Conservation (phyloP, 495 filamentous ascomycete genomes). For the Penicillium ochrochloron region DNA sequence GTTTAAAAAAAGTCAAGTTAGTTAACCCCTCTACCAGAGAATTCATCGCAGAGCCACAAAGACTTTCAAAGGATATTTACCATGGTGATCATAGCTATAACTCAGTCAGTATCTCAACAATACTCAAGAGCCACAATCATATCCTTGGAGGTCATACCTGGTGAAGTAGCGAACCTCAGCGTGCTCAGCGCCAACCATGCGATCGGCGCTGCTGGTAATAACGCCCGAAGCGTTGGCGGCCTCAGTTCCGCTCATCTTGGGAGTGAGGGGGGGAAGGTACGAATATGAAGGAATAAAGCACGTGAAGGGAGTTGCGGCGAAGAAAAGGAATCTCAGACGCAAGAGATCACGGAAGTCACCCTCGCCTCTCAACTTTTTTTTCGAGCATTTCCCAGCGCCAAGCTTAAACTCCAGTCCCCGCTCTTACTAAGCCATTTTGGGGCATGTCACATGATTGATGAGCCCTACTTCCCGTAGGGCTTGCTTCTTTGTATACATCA, state of each 20-base stretch:
- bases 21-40: constrained; percentile 9
- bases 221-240: constrained; percentile 30
- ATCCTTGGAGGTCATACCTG: constrained; percentile 59
- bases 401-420: constrained; percentile 36
- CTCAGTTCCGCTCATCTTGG: constrained; percentile 42
- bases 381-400: constrained; percentile 30
- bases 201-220: constrained; percentile 53
- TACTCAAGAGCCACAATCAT: neutral
- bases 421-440: constrained; percentile 23
- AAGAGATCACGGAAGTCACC: constrained; percentile 24
- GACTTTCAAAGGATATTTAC: constrained; percentile 48
- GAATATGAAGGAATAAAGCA: constrained; percentile 12
- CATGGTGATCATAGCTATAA: constrained; percentile 90
- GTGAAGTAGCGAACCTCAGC: constrained; percentile 98
- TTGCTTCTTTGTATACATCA: neutral
- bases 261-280: constrained; percentile 6
- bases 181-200: constrained; percentile 70
- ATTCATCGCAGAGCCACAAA: neutral
- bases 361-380: constrained; percentile 40
- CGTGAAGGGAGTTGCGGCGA: constrained; percentile 16
- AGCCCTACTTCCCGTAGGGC: constrained; percentile 24
- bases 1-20: constrained; percentile 25
- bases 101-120: constrained; percentile 29
- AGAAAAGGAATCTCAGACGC: constrained; percentile 25
- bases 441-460: neutral